phyloP scores from a whole-genome alignment of 1,284 basidiomycete genomes.

The Ustilago vetiveriae region DNA sequence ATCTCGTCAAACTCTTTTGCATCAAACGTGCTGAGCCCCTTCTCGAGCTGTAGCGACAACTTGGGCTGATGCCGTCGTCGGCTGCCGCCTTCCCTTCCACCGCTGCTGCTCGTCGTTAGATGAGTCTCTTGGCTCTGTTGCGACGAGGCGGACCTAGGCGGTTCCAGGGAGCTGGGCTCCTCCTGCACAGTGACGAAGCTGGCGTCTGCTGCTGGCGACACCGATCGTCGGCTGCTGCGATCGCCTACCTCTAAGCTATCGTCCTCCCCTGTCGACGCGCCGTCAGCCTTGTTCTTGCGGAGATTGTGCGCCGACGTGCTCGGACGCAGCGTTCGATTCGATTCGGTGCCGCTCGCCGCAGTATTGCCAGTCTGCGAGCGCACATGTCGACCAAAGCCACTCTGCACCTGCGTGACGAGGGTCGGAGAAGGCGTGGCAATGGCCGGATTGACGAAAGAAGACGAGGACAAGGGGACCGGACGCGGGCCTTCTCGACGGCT shows the following conservation, averaged over 20 bases:
- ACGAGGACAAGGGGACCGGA: constrained; percentile 14
- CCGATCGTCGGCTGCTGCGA: constrained; percentile 25
- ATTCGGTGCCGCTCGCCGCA: constrained; percentile 34
- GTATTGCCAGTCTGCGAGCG: constrained; percentile 41
- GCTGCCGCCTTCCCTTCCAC: constrained; percentile 16
- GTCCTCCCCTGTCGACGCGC: no score
- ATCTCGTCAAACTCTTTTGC: constrained; percentile 55
- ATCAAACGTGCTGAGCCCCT: constrained; percentile 56
- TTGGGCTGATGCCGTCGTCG: constrained; percentile 50
- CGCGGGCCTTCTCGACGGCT: constrained; percentile 25
- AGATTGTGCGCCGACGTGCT: constrained; percentile 55
- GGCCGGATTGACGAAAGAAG: constrained; percentile 7
- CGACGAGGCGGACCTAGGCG: constrained; percentile 42
- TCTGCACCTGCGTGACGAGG: constrained; percentile 41
- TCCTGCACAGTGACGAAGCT: constrained; percentile 42
- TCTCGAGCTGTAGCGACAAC: constrained; percentile 59
- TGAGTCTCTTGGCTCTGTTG: constrained; percentile 37
- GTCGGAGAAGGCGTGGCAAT: constrained; percentile 30
- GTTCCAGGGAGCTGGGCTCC: constrained; percentile 15
- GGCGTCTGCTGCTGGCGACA: constrained; percentile 19
- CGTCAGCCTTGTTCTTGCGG: constrained; percentile 7
- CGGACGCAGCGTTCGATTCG: constrained; percentile 50
- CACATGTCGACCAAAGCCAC: constrained; percentile 42
- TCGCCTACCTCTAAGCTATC: constrained; percentile 9
- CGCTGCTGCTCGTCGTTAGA: constrained; percentile 32